Conservation (phyloP, 2,329 filamentous ascomycete species). For the Sclerotinia spermophila region DNA sequence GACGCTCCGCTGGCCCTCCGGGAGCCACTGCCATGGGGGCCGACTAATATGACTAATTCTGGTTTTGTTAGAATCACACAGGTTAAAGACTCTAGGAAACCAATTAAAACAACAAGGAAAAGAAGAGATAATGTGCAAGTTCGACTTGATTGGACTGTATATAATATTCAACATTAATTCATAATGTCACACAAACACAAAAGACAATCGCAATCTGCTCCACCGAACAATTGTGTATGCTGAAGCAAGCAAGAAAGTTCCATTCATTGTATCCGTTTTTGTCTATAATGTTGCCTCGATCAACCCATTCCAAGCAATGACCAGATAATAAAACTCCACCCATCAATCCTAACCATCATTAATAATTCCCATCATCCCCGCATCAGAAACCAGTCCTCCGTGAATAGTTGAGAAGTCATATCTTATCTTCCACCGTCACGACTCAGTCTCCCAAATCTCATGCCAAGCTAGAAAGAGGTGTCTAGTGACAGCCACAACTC, state of each 20-base stretch:
- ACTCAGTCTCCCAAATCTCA: neutral
- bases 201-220: neutral
- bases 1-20: neutral
- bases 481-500: slow-evolving; percentile 2
- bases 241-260: neutral
- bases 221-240: neutral
- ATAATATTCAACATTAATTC: neutral
- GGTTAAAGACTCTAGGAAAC: neutral
- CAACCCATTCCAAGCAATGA: neutral
- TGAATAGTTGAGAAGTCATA: neutral
- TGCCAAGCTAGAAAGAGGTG: neutral
- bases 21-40: neutral
- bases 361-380: neutral
- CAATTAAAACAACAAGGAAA: neutral
- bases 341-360: neutral
- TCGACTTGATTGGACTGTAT: neutral
- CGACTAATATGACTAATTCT: neutral
- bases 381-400: neutral
- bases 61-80: neutral
- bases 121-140: neutral
- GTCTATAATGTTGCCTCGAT: neutral
- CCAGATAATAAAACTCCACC: neutral
- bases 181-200: neutral
- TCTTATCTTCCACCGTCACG: neutral
- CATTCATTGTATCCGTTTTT: neutral